phyloP scores from a whole-genome alignment of 768 basidiomycete genomes.

The Serendipita indica region DNA sequence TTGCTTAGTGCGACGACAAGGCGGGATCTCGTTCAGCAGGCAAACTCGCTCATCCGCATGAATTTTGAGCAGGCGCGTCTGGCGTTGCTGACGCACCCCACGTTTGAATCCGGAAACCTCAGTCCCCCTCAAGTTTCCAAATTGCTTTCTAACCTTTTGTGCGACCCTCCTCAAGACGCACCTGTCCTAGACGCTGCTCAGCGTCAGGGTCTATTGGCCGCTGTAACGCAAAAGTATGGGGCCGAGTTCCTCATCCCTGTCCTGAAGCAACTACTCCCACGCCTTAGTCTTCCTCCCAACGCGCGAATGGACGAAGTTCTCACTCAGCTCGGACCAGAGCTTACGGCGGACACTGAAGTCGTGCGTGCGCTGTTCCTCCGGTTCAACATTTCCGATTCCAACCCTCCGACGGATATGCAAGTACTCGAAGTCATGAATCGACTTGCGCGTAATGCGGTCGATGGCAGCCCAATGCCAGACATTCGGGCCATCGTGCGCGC shows the following conservation, averaged over 20 bases:
- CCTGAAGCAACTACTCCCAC: slow-evolving; percentile 58
- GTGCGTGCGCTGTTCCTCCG: slow-evolving; percentile 54
- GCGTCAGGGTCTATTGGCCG: slow-evolving; percentile 57
- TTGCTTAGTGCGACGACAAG: slow-evolving; percentile 45
- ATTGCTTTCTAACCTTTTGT: slow-evolving; percentile 67
- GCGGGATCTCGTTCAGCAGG: slow-evolving; percentile 43
- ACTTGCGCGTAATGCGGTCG: slow-evolving; percentile 51
- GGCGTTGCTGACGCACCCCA: slow-evolving; percentile 52
- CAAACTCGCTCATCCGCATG: slow-evolving; percentile 48
- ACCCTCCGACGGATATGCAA: slow-evolving; percentile 55
- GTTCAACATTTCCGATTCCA: slow-evolving; percentile 58
- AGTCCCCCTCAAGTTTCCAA: slow-evolving; percentile 59
- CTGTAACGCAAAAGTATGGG: slow-evolving; percentile 68
- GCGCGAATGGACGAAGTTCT: slow-evolving; percentile 61
- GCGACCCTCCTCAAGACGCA: slow-evolving; percentile 49
- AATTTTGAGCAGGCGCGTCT: slow-evolving; percentile 70
- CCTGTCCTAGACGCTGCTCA: slow-evolving; percentile 59
- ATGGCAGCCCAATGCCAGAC: slow-evolving; percentile 60
- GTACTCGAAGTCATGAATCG: slow-evolving; percentile 57
- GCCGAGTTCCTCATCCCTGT: slow-evolving; percentile 60
- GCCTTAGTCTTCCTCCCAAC: slow-evolving; percentile 45
- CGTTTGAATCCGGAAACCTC: slow-evolving; percentile 70
- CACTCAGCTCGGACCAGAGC: slow-evolving; percentile 63
- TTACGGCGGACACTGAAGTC: slow-evolving; percentile 58
- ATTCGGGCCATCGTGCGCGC: slow-evolving; percentile 59